A percentile compares a stretch with the other conserved stretches of the same genome.
Evolutionary conservation across 306 rosid genomes (phyloP).

Genomic region (Ziziphus jujuba): DNA sequence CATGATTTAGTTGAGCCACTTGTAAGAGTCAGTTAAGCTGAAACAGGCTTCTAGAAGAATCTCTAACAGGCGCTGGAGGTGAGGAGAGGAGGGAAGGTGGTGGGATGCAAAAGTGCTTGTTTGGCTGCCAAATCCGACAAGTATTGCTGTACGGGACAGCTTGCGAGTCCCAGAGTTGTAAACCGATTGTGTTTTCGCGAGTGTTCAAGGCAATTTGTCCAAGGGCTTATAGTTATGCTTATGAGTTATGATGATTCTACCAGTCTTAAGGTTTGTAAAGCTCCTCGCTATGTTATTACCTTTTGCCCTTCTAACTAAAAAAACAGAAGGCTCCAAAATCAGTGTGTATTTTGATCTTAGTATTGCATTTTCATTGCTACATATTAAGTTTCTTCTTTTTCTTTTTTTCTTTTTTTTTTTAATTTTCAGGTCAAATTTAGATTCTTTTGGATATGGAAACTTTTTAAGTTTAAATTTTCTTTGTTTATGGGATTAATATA

Average conservation of each 20-base stretch:
- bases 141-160: constrained; percentile 68
- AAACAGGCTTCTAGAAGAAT: too few relatives aligned
- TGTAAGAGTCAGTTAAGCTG: too few relatives aligned
- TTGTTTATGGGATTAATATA: too few relatives aligned
- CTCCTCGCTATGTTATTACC: constrained; percentile 48
- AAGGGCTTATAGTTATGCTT: constrained; percentile 63
- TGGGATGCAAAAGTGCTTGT: constrained; percentile 78
- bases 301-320: constrained; percentile 58
- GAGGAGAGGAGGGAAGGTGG: constrained; percentile 48
- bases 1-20: too few relatives aligned
- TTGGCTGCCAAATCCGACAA: constrained; percentile 55
- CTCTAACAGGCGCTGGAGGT: too few relatives aligned
- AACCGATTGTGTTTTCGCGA: constrained; percentile 46
- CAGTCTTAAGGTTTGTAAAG: constrained; percentile 56
- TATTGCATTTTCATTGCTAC: too few relatives aligned
- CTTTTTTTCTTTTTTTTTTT: too few relatives aligned
- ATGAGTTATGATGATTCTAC: constrained; percentile 59
- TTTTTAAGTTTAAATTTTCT: too few relatives aligned
- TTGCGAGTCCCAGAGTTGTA: constrained; percentile 44
- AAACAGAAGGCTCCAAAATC: neutral
- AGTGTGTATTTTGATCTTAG: too few relatives aligned
- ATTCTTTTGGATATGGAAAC: too few relatives aligned
- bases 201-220: constrained; percentile 63
- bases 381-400: too few relatives aligned
- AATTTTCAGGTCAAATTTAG: too few relatives aligned